A percentile compares a stretch with the other conserved stretches of the same genome.
Evolutionary conservation across 1,284 basidiomycete species (phyloP).

Genomic region (Papiliotrema terrestris): DNA sequence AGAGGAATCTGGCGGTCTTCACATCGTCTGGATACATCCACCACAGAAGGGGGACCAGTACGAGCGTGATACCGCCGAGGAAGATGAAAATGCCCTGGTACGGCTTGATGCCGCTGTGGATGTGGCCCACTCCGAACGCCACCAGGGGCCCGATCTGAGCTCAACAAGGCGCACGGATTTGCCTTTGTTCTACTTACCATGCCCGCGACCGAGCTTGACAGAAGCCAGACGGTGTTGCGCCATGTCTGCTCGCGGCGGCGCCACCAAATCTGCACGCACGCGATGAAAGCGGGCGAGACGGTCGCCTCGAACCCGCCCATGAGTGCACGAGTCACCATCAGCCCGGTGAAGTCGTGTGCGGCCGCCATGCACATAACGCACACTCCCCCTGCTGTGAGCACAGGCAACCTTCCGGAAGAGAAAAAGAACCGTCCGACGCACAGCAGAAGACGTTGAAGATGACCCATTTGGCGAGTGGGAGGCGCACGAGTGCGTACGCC

Average conservation of each 20-base stretch:
- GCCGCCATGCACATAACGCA: constrained; percentile 9
- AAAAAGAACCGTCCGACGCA: background rate
- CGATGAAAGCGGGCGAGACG: constrained; percentile 18
- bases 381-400: background rate
- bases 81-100: constrained; percentile 53
- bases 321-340: constrained; percentile 16
- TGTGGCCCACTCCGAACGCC: constrained; percentile 28
- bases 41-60: constrained; percentile 51
- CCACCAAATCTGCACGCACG: constrained; percentile 14
- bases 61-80: constrained; percentile 52
- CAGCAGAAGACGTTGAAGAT: constrained; percentile 30
- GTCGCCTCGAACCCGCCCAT: constrained; percentile 26
- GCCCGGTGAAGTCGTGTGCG: constrained; percentile 14
- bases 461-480: constrained; percentile 34
- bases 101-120: constrained; percentile 12
- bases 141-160: constrained; percentile 28
- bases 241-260: constrained; percentile 10
- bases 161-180: constrained; percentile 30
- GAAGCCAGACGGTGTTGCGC: constrained; percentile 2
- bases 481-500: constrained; percentile 16
- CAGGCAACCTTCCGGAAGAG: too few species aligned
- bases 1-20: constrained; percentile 6
- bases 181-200: constrained; percentile 36
- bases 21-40: constrained; percentile 27
- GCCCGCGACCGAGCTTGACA: constrained; percentile 14